Evolutionary conservation across 169 alveolate species (phyloP).

Genomic region (Toxoplasma gondii): DNA sequence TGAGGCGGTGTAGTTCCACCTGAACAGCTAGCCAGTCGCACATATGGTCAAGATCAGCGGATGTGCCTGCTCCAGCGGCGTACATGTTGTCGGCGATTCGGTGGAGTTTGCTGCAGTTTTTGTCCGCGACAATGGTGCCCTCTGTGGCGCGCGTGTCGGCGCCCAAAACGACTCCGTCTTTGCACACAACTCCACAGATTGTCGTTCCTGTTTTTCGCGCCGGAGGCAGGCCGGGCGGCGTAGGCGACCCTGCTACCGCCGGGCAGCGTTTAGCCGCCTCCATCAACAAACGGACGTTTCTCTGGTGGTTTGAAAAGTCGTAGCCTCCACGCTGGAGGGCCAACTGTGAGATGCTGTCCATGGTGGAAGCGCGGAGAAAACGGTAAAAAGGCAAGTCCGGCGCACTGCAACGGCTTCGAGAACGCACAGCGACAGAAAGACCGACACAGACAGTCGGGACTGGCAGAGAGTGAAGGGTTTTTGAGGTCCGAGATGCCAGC

Average conservation of each 20-base stretch:
- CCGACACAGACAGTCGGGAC: neutral
- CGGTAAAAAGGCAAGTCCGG: neutral
- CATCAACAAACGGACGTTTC: conserved; percentile 35
- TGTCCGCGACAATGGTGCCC: conserved; percentile 98
- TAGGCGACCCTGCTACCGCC: neutral
- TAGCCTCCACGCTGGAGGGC: conserved; percentile 57
- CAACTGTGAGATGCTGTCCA: conserved; percentile 24
- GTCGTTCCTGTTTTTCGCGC: conserved; percentile 94
- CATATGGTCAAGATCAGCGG: conserved; percentile 97
- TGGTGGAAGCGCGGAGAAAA: neutral
- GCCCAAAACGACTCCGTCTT: conserved; percentile 97
- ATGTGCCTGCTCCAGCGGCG: conserved; percentile 99
- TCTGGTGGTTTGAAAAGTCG: conserved; percentile 49
- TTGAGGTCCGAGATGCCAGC: neutral
- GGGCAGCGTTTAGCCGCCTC: neutral
- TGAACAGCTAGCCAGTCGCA: conserved; percentile 87
- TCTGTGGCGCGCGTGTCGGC: conserved; percentile 99
- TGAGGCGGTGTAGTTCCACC: conserved; percentile 68
- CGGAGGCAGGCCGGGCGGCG: conserved; percentile 44
- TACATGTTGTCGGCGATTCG: conserved; percentile 94
- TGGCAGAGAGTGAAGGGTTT: neutral
- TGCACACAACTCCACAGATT: conserved; percentile 94
- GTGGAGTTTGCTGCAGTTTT: conserved; percentile 96
- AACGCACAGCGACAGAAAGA: neutral
- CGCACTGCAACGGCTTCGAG: neutral